Percentiles rank a stretch among this genome's conserved stretches.
Evolutionary conservation across 2,329 filamentous ascomycete species (phyloP).

Genomic region (Verticillium alfalfae): DNA sequence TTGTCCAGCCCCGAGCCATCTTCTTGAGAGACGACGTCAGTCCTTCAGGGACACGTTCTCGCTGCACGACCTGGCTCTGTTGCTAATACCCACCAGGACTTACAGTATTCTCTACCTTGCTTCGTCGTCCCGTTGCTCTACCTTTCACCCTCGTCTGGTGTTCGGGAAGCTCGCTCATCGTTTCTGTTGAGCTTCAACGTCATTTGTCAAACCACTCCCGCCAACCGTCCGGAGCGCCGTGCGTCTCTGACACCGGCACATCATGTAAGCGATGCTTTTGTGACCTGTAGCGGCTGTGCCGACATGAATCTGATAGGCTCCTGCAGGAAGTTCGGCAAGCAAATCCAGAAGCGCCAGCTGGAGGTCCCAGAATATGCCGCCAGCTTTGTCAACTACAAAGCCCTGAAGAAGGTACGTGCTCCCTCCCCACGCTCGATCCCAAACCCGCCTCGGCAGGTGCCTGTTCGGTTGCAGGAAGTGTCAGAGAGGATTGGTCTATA

Average conservation of each 20-base stretch:
- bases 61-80: not conserved
- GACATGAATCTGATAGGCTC: not conserved
- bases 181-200: not conserved
- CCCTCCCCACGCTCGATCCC: constrained; percentile 6
- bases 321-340: constrained; percentile 97
- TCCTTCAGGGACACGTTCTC: not conserved
- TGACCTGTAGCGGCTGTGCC: not conserved
- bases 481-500: not conserved
- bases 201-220: not conserved
- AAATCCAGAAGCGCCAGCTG: constrained; percentile 97
- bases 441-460: constrained; percentile 4
- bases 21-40: not conserved
- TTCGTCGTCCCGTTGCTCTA: not conserved
- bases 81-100: not conserved
- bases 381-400: constrained; percentile 99
- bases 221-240: not conserved
- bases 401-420: constrained; percentile 81
- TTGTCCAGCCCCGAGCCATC: not conserved
- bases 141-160: not conserved
- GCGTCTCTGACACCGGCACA: not conserved
- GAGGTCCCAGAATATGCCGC: constrained; percentile 99
- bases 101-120: not conserved
- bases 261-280: not conserved
- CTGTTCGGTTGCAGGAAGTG: not conserved
- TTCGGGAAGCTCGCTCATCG: not conserved